Conservation (phyloP, 257 asterid species). For the Galeopsis tetrahit region DNA sequence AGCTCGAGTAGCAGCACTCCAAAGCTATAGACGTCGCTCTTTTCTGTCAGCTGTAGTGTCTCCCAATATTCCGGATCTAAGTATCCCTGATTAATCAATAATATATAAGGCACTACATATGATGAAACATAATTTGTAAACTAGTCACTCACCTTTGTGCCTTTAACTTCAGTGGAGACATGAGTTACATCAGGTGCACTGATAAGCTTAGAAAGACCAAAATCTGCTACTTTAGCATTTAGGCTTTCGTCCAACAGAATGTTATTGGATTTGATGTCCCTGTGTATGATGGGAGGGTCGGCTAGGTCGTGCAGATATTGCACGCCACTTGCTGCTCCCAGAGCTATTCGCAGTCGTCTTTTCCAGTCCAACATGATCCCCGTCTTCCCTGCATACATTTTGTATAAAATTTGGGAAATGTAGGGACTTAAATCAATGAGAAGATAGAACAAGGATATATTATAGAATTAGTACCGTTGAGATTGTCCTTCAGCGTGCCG, state of each 20-base stretch:
- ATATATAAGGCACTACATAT: no score
- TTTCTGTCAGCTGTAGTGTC: slow-evolving; percentile 83
- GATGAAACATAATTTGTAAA: no score
- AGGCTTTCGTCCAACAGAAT: slow-evolving; percentile 76
- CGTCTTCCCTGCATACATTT: slow-evolving; percentile 53
- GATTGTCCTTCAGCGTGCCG: slow-evolving; percentile 85
- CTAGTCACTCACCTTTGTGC: slow-evolving; percentile 74
- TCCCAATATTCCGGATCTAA: slow-evolving; percentile 96
- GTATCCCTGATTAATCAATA: slow-evolving; percentile 59
- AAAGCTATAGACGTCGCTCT: slow-evolving; percentile 91
- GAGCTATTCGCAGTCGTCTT: slow-evolving; percentile 75
- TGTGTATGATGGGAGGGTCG: slow-evolving; percentile 88
- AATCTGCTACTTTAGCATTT: slow-evolving; percentile 92
- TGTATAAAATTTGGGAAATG: no score
- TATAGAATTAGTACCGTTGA: slow-evolving; percentile 55
- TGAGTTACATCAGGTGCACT: slow-evolving; percentile 64
- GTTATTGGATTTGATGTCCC: slow-evolving; percentile 87
- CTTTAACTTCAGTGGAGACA: slow-evolving; percentile 95
- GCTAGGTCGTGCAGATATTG: slow-evolving; percentile 92
- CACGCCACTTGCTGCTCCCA: slow-evolving; percentile 87
- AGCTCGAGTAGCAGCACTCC: slow-evolving; percentile 78
- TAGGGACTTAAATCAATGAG: no score
- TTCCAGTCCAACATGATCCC: slow-evolving; percentile 90
- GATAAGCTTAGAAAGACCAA: slow-evolving; percentile 84
- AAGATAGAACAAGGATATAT: background rate